These are phyloP conservation scores for Schizophyllum commune DNA, from an alignment of 1,284 basidiomycete genomes.

Conservation along the genomic window DNA sequence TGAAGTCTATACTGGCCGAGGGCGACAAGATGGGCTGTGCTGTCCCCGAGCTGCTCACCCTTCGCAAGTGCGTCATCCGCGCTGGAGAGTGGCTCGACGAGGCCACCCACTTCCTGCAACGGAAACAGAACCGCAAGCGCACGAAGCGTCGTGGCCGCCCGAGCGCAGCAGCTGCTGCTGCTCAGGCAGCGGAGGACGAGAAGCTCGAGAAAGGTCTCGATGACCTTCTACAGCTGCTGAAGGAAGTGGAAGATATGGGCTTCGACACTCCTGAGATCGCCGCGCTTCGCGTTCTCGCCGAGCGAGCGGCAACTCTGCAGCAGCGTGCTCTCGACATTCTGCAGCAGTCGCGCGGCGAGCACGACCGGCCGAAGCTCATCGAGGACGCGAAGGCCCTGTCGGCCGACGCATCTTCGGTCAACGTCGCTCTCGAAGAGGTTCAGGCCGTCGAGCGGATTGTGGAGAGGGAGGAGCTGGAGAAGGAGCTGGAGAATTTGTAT, in stretches of 20 bases:
- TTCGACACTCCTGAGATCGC: constrained; percentile 75
- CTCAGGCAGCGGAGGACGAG: constrained; percentile 51
- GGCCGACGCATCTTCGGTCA: constrained; percentile 61
- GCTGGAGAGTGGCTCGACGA: constrained; percentile 83
- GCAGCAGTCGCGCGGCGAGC: constrained; percentile 24
- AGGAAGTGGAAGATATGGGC: constrained; percentile 66
- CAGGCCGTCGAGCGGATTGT: constrained; percentile 71
- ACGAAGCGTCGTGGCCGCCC: constrained; percentile 51
- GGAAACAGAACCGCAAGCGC: constrained; percentile 69
- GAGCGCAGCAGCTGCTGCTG: constrained; percentile 14
- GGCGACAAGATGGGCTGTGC: constrained; percentile 79
- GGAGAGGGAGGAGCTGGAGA: constrained; percentile 59
- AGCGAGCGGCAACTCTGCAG: constrained; percentile 61
- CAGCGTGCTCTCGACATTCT: constrained; percentile 47
- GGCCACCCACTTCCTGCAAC: constrained; percentile 61
- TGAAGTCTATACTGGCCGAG: constrained; percentile 76
- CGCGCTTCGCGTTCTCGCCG: constrained; percentile 46
- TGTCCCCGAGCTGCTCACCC: constrained; percentile 63
- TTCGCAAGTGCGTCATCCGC: constrained; percentile 72
- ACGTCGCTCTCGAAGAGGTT: constrained; percentile 72
- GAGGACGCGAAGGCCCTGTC: constrained; percentile 66
- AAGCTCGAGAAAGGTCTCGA: constrained; percentile 59
- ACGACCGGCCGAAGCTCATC: constrained; percentile 50
- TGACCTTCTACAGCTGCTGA: constrained; percentile 61
- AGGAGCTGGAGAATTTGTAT: constrained; percentile 42